Evolutionary conservation across 2,329 filamentous ascomycete species (phyloP), one percentile per base, ranked within the genome.

Genomic region (Aspergillus sp.): DNA sequence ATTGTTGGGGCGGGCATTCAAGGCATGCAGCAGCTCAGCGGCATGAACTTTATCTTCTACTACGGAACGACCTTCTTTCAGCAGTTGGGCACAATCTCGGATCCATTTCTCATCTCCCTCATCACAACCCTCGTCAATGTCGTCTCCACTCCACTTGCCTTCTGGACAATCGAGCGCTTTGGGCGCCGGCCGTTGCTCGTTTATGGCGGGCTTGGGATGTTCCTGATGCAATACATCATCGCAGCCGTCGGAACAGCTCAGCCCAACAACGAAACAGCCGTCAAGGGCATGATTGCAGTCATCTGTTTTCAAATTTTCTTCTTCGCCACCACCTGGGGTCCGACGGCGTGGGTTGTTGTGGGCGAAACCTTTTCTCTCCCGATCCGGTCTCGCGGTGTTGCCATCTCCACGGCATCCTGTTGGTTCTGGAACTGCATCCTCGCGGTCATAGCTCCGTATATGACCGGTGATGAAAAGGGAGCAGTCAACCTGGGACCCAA

Each of bases 281-380:
- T 83, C 68, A 80, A 77, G 60, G 87, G 90, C 54, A 88, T 93
- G 84, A 92, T 96, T 67, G 87, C 91, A 64, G 94, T 96, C 81
- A 95, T 95, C 74, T 90, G 89, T 81, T 89, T 96, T 82, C 94
- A 93, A 85, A 93, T 96, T 83, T 93, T 92, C 85, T 94, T 90
- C 84, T 96, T 96, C 76, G 92, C 92, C 63, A 88, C 85, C 61
- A 96, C 92, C 66, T 96, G 92, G 92, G 92, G 92, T 57, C 91
- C 92, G 6, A 89, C 82, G 57, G 84, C 84, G 23, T 87, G 84
- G 85, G 82, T 82, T 58, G 85, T 96, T 69, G 93, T 95, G 71
- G 92, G 92, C 75, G 92, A 96, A 82, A 90, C 94, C 78, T 96
- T 91, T 86, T 91, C 92, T 61, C 87, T 96, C 55, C 91, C 91